Conservation (phyloP, 2,329 filamentous ascomycete genomes). For the Fusarium abutilonis region DNA sequence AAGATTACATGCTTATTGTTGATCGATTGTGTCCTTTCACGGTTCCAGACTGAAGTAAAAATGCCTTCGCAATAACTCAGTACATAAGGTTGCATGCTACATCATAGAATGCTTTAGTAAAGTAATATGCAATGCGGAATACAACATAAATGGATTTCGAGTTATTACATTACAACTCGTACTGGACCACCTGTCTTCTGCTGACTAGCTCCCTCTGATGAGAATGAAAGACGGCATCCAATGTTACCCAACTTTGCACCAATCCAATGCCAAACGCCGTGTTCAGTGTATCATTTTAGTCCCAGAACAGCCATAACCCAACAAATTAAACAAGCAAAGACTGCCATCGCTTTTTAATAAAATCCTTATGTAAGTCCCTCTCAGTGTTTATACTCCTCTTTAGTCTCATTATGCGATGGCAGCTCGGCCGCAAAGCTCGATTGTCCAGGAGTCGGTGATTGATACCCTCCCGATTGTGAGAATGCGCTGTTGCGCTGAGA, state of each 20-base stretch:
- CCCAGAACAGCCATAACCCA: conserved; percentile 5
- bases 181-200: too few species aligned
- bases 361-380: not conserved
- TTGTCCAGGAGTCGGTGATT: conserved; percentile 54
- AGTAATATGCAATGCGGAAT: too few species aligned
- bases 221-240: not conserved
- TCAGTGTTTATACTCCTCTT: conserved; percentile 54
- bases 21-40: too few species aligned
- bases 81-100: too few species aligned
- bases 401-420: conserved; percentile 58
- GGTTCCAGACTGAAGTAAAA: too few species aligned
- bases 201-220: not conserved
- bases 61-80: too few species aligned
- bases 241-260: not conserved
- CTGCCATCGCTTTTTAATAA: conserved; percentile 2
- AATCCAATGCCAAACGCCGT: conserved; percentile 24
- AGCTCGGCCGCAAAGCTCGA: conserved; percentile 57
- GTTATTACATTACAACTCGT: too few species aligned
- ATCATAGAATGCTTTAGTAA: too few species aligned
- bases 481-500: conserved; percentile 42
- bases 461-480: conserved; percentile 46
- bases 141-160: too few species aligned
- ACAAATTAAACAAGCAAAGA: conserved; percentile 1
- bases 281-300: conserved; percentile 16
- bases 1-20: too few species aligned